A percentile compares a stretch with the other conserved stretches of the same genome.
These are phyloP conservation scores for Telfairia occidentalis DNA, from an alignment of 331 rosid genomes.

Conservation along the genomic window DNA sequence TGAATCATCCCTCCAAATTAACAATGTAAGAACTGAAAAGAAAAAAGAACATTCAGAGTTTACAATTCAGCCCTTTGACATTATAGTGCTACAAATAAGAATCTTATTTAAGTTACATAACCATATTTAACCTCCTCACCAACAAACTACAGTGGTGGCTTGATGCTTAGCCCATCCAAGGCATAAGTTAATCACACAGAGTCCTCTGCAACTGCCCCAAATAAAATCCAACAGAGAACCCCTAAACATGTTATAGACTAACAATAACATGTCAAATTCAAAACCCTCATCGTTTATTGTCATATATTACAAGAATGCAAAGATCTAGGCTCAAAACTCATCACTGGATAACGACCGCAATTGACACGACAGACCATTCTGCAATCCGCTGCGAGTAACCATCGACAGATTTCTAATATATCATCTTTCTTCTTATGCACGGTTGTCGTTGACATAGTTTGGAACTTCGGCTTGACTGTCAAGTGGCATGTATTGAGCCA, in stretches of 20 bases:
- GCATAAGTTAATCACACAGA: neutral
- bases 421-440: conserved; percentile 33
- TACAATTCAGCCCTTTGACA: neutral
- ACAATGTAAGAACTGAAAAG: neutral
- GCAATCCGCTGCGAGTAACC: conserved; percentile 1
- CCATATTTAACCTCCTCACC: neutral
- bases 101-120: neutral
- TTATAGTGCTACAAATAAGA: neutral
- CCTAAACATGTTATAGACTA: conserved; percentile 27
- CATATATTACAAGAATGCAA: conserved; percentile 49
- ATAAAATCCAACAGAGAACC: conserved; percentile 11
- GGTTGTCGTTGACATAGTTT: conserved; percentile 48
- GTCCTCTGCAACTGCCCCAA: conserved; percentile 20
- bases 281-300: conserved; percentile 35
- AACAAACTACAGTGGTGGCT: neutral
- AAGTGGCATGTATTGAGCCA: conserved; percentile 99
- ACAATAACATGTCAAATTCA: conserved; percentile 29
- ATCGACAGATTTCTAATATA: neutral
- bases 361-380: conserved; percentile 15
- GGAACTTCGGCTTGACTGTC: conserved; percentile 87
- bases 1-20: neutral
- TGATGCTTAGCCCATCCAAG: neutral
- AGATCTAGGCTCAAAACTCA: conserved; percentile 32
- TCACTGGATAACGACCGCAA: conserved; percentile 21
- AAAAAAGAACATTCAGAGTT: neutral